Base-by-base conservation (phyloP, 2,329 filamentous ascomycete species). In the Ustulina deusta region DNA sequence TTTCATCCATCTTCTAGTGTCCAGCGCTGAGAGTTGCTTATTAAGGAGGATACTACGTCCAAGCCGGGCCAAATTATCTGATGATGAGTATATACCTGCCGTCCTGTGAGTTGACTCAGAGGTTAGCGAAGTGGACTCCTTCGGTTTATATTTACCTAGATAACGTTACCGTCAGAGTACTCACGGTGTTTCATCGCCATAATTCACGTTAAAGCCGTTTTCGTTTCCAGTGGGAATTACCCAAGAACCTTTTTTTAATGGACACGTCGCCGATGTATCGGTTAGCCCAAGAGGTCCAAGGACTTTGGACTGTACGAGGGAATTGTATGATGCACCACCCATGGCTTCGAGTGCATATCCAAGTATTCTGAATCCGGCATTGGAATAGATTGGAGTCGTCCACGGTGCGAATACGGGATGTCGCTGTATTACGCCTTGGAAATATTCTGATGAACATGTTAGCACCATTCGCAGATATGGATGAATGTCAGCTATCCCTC, bases 321-420 rank as follows among this genome's bases (percentile, higher is more conserved):
- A 25, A 36, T 10, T 40, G 27, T 58, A 66, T 32, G 59, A 55
- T 29, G 29, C 22, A n/a, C 40, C 42, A 29, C 63, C 42, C 38
- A 63, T 51, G 9, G 66, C 54, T 51, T 69, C 48, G n/a, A 63
- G 58, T 6, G 56, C 63, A 36, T 66, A 69, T 60, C 62, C 63
- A 6, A 66, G 27, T 29, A 66, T 54, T 48, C 54, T 60, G 22
- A 65, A 66, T n/a, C 46, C 66, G 17, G 46, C 6, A 22, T 66
- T 69, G 10, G 66, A 62, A 40, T 66, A 69, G n/a, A 63, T 55
- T 1, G 62, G 58, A 9, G 58, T 65, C 38, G 52, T 69, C 46
- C 46, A 20, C 2, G 62, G 32, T 29, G 66, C 58, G 32, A 59
- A 62, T 44, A 69, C 54, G 11, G 62, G 58, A 56, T 66, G 52